phyloP scores from a whole-genome alignment of 2,329 filamentous ascomycete genomes.

The Thielaviopsis cerberus region DNA sequence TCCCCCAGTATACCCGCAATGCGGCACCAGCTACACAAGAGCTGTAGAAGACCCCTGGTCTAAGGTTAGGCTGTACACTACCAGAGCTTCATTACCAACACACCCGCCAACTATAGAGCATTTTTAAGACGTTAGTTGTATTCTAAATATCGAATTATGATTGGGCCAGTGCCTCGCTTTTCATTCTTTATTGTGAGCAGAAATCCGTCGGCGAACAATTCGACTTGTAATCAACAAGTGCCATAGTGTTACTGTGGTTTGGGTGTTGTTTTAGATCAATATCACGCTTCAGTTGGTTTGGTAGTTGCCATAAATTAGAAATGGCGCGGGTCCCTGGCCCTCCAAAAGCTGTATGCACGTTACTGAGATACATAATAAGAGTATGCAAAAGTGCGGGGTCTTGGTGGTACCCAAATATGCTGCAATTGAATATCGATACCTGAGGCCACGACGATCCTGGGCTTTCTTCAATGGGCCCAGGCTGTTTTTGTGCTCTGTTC shows the following conservation, averaged over 20 bases:
- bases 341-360: not conserved
- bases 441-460: constrained; percentile 11
- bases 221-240: too few species aligned
- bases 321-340: constrained; percentile 1
- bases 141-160: not conserved
- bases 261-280: not conserved
- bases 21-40: not conserved
- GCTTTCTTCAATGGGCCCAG: not conserved
- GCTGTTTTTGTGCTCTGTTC: constrained; percentile 7
- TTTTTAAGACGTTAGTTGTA: not conserved
- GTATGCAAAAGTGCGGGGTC: constrained; percentile 11
- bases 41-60: not conserved
- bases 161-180: not conserved
- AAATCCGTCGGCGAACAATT: too few species aligned
- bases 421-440: constrained; percentile 9
- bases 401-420: constrained; percentile 7
- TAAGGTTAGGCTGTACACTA: not conserved
- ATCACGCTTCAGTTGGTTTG: not conserved
- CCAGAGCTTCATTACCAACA: not conserved
- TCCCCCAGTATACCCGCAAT: not conserved
- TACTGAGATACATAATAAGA: constrained; percentile 8
- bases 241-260: not conserved
- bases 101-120: not conserved
- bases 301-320: not conserved
- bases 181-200: not conserved